Conservation (phyloP, 371 early-diverging fungal species). For the Mortierella sp. region DNA sequence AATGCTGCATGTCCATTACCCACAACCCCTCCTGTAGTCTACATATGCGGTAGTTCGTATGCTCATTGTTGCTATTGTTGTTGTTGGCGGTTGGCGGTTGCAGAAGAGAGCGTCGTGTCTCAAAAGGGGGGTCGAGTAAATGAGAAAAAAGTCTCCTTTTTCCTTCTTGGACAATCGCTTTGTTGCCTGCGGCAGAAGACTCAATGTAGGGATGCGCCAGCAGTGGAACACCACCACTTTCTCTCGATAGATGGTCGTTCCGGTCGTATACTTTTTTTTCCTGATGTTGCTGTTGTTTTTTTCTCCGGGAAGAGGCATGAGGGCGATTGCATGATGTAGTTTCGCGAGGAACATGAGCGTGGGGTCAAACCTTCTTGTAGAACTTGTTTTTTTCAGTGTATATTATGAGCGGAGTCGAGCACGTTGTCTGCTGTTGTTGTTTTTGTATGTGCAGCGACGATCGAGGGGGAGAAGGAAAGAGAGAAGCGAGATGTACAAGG, state of each 20-base stretch:
- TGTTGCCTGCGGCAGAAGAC: background rate
- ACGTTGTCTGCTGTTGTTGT: background rate
- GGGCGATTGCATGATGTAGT: background rate
- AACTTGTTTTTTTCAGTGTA: background rate
- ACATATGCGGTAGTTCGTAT: background rate
- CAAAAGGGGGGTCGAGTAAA: background rate
- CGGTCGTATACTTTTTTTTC: background rate
- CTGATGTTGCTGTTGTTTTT: background rate
- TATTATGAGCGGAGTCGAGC: conserved; percentile 12
- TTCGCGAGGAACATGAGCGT: conserved; percentile 15
- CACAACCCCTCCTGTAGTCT: background rate
- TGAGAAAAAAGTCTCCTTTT: background rate
- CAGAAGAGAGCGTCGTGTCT: conserved; percentile 10
- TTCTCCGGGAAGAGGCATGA: background rate
- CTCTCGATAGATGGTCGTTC: background rate
- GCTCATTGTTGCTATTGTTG: background rate
- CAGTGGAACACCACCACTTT: background rate
- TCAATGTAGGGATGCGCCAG: background rate
- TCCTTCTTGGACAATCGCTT: background rate
- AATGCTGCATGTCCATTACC: background rate
- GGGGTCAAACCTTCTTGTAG: conserved; percentile 24
- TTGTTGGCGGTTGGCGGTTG: background rate
- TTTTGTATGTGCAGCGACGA: conserved; percentile 3
- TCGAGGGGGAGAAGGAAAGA: conserved; percentile 1
- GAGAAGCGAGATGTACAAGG: background rate